A percentile compares a stretch with the other conserved stretches of the same genome.
phyloP scores from a whole-genome alignment of 345 rosid genomes.

The Rhizophora mangle region DNA sequence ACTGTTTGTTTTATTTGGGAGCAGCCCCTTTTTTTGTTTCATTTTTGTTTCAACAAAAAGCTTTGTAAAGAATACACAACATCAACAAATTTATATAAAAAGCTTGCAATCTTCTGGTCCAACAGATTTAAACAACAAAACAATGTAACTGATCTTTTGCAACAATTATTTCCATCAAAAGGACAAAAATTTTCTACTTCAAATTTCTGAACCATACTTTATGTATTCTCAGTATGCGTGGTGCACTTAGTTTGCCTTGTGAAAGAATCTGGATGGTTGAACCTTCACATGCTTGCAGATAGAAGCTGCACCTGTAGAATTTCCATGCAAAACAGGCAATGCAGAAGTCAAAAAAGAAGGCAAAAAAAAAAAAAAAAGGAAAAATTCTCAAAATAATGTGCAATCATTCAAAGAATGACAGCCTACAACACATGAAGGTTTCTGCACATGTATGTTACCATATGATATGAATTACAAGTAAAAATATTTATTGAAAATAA shows the following conservation, averaged over 20 bases:
- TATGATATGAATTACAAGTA: background rate
- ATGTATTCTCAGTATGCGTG: slow-evolving; percentile 94
- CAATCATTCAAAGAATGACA: background rate
- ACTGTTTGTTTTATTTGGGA: too few relatives aligned
- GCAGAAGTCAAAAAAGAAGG: background rate
- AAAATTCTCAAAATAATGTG: background rate
- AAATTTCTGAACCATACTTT: slow-evolving; percentile 47
- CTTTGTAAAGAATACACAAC: too few relatives aligned
- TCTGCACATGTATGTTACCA: background rate
- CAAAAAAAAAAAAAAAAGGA: background rate
- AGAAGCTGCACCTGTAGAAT: slow-evolving; percentile 89
- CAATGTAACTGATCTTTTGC: background rate
- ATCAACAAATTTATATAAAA: too few relatives aligned
- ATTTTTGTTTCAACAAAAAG: too few relatives aligned
- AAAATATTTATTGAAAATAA: background rate
- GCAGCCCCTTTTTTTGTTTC: too few relatives aligned
- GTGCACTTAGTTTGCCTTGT: slow-evolving; percentile 98
- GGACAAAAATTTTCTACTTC: background rate
- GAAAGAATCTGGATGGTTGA: slow-evolving; percentile 76
- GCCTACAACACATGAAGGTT: background rate
- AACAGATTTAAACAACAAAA: too few relatives aligned
- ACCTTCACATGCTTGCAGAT: slow-evolving; percentile 92
- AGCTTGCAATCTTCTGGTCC: too few relatives aligned
- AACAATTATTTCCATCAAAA: too few relatives aligned
- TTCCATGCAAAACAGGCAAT: slow-evolving; percentile 2